Percentiles rank a stretch among this genome's conserved stretches.
Evolutionary conservation across 192 early-diverging fungal genomes (phyloP).

Genomic region (Bifiguratus adelaidae): DNA sequence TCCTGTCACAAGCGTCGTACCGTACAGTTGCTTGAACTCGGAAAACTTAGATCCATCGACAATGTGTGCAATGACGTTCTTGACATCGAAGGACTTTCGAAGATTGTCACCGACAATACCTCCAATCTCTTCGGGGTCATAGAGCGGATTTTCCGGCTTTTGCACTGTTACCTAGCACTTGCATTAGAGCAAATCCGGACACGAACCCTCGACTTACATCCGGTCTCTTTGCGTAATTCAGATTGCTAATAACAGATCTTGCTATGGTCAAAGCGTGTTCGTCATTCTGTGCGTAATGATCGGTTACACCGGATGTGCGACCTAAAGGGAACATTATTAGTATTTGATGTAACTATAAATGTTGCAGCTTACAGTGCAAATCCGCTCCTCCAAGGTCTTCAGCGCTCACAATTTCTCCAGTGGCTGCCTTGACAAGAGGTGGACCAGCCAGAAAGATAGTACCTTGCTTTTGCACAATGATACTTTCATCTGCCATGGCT

Average conservation of each 20-base stretch:
- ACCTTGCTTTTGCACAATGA: conserved; percentile 91
- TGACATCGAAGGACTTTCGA: conserved; percentile 76
- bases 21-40: conserved; percentile 93
- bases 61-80: conserved; percentile 88
- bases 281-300: conserved; percentile 82
- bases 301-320: conserved; percentile 88
- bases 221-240: conserved; percentile 68
- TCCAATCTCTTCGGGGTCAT: conserved; percentile 70
- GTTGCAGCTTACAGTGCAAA: conserved; percentile 70
- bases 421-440: conserved; percentile 92
- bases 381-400: conserved; percentile 95
- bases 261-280: conserved; percentile 80
- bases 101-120: conserved; percentile 94
- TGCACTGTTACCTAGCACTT: conserved; percentile 30
- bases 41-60: conserved; percentile 85
- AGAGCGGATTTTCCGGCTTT: conserved; percentile 66
- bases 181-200: not conserved
- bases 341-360: too few species aligned
- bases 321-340: conserved; percentile 18
- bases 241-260: conserved; percentile 72
- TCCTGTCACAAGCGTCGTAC: conserved; percentile 78
- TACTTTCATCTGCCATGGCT: conserved; percentile 96
- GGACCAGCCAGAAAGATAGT: conserved; percentile 96
- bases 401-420: conserved; percentile 85
- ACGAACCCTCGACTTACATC: conserved; percentile 23